These are phyloP conservation scores for Glycine soja DNA, from an alignment of 306 rosid species.

Conservation along the genomic window DNA sequence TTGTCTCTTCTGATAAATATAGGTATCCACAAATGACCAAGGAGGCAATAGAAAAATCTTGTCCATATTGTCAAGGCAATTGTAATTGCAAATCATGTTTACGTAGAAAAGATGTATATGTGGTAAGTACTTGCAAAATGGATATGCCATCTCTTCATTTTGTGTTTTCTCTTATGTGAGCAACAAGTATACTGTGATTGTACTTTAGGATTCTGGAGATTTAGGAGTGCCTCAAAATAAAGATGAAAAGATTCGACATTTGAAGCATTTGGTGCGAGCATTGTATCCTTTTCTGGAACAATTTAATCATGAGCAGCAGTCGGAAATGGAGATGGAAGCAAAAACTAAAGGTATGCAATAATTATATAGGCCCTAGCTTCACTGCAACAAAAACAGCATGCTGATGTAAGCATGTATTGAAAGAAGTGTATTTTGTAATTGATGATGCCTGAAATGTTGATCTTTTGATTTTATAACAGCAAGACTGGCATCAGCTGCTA, in stretches of 20 bases:
- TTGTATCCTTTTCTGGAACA: constrained; percentile 43
- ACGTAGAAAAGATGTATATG: constrained; percentile 15
- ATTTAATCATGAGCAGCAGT: constrained; percentile 44
- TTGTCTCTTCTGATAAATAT: not conserved
- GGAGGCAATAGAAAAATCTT: constrained; percentile 40
- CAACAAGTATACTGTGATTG: constrained; percentile 12
- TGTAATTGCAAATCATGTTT: constrained; percentile 48
- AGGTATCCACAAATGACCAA: constrained; percentile 44
- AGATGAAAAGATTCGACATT: constrained; percentile 38
- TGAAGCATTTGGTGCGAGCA: constrained; percentile 32
- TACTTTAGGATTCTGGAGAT: constrained; percentile 25
- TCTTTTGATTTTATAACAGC: not conserved
- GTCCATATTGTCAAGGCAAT: constrained; percentile 39
- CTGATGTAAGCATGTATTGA: not conserved
- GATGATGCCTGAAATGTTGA: not conserved
- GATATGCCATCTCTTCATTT: constrained; percentile 19
- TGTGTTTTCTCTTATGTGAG: not conserved
- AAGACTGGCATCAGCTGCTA: not conserved
- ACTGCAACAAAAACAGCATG: not conserved
- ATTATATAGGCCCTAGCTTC: not conserved
- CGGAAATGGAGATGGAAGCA: constrained; percentile 43
- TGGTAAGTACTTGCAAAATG: constrained; percentile 22
- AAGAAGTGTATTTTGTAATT: not conserved
- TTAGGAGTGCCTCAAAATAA: constrained; percentile 2
- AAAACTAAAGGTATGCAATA: constrained; percentile 36